Base-by-base conservation (phyloP, 441 rosid species). In the Mallotus repandus region DNA sequence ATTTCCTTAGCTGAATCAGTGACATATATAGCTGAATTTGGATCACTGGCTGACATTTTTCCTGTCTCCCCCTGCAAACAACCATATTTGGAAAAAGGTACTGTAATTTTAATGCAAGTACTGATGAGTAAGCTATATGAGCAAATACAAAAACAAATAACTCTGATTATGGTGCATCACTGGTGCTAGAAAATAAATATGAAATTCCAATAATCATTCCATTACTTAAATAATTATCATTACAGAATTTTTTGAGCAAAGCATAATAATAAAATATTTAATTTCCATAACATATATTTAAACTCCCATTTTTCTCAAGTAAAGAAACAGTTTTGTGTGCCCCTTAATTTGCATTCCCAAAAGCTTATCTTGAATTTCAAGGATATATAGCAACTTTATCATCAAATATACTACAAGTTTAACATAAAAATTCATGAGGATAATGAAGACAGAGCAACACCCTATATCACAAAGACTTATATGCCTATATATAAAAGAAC, bases 11-110 rank as follows among this genome's bases (percentile, higher is more conserved):
- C 88, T 19, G 96, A 83, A 83, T 95, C 98, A 69, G 93, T 91
- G 75, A 95, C 93, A 74, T 92, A 92, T 77, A 95, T 89, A 32
- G 98, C 98, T 21, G 98, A 92, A 82, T 89, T 91, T 63, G 97
- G 92, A 86, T 95, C 97, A 80, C 94, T 92, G 48, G 99, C 98
- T n/a, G 98, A 92, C 99, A 94, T 92, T 85, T 94, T 94, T 63
- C 97, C 96, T 2, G 87, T 86, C 76, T 95, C 98, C 68, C 98
- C 99, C 97, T 92, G 92, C 79, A 75, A 58, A 66, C 55, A 76
- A 66, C 60, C 79, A 41, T 64, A 74, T 54, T 61, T 25, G 16
- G 19, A 29, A 67, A 58, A 64, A 76, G 52, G 18, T 50, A 57
- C 68, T 48, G 58, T 64, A 52, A 25, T 67, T 12, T 21, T 19